Percentiles rank a stretch among this genome's conserved stretches.
phyloP scores from a whole-genome alignment of 2,329 filamentous ascomycete species.

The Alternaria alternata region DNA sequence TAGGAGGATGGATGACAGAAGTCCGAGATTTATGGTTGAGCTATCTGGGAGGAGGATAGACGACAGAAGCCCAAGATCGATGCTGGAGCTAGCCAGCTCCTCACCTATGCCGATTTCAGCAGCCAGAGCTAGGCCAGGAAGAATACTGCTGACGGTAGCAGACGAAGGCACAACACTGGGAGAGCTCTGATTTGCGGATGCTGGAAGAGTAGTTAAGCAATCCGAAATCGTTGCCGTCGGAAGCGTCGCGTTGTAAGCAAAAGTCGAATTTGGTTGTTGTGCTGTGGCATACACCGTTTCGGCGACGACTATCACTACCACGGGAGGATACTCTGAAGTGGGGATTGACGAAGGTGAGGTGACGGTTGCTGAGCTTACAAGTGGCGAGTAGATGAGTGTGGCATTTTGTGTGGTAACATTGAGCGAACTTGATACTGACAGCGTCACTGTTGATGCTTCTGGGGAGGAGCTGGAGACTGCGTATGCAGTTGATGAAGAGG shows the following conservation, averaged over 20 bases:
- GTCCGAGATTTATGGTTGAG: constrained; percentile 8
- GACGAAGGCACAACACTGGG: background rate
- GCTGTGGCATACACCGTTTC: constrained; percentile 5
- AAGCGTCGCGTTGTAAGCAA: background rate
- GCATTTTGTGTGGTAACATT: constrained; percentile 4
- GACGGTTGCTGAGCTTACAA: constrained; percentile 1
- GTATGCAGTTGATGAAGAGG: constrained; percentile 5
- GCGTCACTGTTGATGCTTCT: background rate
- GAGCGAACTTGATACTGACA: background rate
- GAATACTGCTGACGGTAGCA: background rate
- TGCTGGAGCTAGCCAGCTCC: background rate
- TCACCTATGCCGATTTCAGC: background rate
- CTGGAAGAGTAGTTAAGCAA: background rate
- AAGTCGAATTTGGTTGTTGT: background rate
- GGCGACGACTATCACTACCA: constrained; percentile 7
- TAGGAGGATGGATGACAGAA: constrained; percentile 13
- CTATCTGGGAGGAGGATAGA: constrained; percentile 7
- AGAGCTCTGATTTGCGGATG: background rate
- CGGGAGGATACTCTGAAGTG: constrained; percentile 5
- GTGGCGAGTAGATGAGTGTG: constrained; percentile 10
- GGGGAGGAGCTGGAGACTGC: background rate
- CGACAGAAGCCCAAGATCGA: constrained; percentile 10
- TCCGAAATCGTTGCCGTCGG: background rate
- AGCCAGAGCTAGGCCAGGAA: background rate
- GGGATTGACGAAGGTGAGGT: constrained; percentile 1